These are phyloP conservation scores for Clitoria ternatea DNA, from an alignment of 306 rosid genomes.

Conservation along the genomic window DNA sequence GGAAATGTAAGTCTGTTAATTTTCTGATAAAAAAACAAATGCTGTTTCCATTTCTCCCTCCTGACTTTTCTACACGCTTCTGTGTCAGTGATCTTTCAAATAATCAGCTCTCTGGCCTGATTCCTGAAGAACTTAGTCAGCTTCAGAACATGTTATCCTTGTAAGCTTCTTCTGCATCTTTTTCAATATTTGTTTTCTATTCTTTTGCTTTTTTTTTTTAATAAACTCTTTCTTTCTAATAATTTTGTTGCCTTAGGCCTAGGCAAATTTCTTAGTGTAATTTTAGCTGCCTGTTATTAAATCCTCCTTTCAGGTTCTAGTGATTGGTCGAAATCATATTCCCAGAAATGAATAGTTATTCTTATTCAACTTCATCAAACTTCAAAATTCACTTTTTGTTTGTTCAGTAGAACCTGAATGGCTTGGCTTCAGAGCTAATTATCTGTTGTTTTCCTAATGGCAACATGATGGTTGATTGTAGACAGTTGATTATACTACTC, in stretches of 20 bases:
- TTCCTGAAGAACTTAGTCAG: slow-evolving; percentile 89
- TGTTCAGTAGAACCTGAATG: neutral
- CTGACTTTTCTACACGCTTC: slow-evolving; percentile 11
- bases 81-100: slow-evolving; percentile 78
- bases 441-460: neutral
- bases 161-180: slow-evolving; percentile 42
- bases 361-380: neutral
- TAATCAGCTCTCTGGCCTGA: slow-evolving; percentile 68
- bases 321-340: too few relatives aligned
- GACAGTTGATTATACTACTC: neutral
- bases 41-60: neutral
- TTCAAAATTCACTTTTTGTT: neutral
- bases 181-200: neutral
- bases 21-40: neutral
- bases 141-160: slow-evolving; percentile 77
- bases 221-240: neutral
- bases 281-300: neutral
- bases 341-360: neutral
- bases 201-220: neutral
- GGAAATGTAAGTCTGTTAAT: slow-evolving; percentile 62
- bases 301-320: neutral
- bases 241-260: neutral
- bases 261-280: neutral
- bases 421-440: neutral
- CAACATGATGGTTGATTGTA: neutral